Base-by-base conservation (phyloP, 441 rosid species). In the Rhodomyrtus psidioides region DNA sequence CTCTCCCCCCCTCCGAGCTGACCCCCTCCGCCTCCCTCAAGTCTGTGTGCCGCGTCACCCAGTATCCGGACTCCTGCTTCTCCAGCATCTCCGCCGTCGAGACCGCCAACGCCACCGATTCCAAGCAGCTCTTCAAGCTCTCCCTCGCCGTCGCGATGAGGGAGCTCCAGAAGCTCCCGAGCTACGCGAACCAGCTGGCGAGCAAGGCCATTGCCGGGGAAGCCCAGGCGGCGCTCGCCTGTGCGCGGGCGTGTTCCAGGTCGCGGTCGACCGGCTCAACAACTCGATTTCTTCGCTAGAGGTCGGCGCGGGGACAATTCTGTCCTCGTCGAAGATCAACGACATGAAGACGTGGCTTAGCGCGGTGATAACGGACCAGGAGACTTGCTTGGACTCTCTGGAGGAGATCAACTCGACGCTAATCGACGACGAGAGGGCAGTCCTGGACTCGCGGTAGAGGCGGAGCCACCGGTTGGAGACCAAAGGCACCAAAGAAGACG, bases 121-220 rank as follows among this genome's bases (percentile, higher is more conserved):
- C 99, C 1, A 93, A 93, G 88, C 62, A 89, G 44, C 85, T 95
- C 34, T 97, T 97, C 87, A 92, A 90, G 91, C 94, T 96, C 85
- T 95, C 98, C 0, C 58, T 97, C 53, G 90, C 55, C 26, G 98
- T 92, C 57, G 96, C 95, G 83, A 28, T 92, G 55, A 86, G 88
- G 21, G 99, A 92, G 90, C 92, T 94, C 55, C 82, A 86, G 28
- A 87, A 86, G 85, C 86, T 97, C 49, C 88, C 89, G 24, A 88
- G 85, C 56, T 91, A 90, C 54, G 94, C 96, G 9, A 65, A 82
- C 4, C 88, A 86, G 90, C 90, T 97, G 34, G 53, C 60, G 9
- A 86, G 59, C 5, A 87, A 85, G 39, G 83, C 3, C 14, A 4
- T 2, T 5, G 16, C 82, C 24, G 53, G 49, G n/a, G 49, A 82